Conservation (phyloP, 2,329 filamentous ascomycete genomes). For the Nemania bipapillata region DNA sequence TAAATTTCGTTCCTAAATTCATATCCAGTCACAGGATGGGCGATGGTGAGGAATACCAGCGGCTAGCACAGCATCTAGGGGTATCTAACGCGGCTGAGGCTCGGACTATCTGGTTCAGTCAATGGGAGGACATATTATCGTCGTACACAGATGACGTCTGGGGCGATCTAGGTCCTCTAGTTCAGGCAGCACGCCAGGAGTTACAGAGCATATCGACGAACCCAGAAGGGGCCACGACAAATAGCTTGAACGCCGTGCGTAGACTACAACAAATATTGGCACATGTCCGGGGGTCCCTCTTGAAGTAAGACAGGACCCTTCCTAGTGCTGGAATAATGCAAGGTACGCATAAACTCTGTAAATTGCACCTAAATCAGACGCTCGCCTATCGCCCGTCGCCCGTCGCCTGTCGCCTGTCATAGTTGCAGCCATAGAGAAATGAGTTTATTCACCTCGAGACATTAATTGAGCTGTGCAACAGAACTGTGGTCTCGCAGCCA, state of each 20-base stretch:
- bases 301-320: not conserved
- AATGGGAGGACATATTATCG: conserved; percentile 67
- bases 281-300: conserved; percentile 52
- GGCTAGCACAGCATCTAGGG: conserved; percentile 54
- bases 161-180: conserved; percentile 69
- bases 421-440: too few relatives aligned
- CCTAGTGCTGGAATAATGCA: not conserved
- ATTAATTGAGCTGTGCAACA: too few relatives aligned
- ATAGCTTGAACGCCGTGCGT: conserved; percentile 52
- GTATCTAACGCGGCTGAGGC: conserved; percentile 54
- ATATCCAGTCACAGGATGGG: conserved; percentile 41
- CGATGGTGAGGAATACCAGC: conserved; percentile 32
- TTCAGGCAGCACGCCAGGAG: conserved; percentile 67
- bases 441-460: too few relatives aligned
- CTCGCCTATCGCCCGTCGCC: too few relatives aligned
- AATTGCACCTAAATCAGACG: too few relatives aligned
- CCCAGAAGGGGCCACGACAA: conserved; percentile 40
- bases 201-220: conserved; percentile 57
- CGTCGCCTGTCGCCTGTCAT: too few relatives aligned
- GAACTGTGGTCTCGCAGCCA: too few relatives aligned
- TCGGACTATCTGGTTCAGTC: conserved; percentile 61
- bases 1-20: conserved; percentile 64
- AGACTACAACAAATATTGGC: conserved; percentile 56
- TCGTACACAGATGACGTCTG: conserved; percentile 74
- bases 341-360: too few relatives aligned